Evolutionary conservation across 192 early-diverging fungal genomes (phyloP), one percentile per base, ranked within the genome.

Genomic region (Phycomyces blakesleeanus): DNA sequence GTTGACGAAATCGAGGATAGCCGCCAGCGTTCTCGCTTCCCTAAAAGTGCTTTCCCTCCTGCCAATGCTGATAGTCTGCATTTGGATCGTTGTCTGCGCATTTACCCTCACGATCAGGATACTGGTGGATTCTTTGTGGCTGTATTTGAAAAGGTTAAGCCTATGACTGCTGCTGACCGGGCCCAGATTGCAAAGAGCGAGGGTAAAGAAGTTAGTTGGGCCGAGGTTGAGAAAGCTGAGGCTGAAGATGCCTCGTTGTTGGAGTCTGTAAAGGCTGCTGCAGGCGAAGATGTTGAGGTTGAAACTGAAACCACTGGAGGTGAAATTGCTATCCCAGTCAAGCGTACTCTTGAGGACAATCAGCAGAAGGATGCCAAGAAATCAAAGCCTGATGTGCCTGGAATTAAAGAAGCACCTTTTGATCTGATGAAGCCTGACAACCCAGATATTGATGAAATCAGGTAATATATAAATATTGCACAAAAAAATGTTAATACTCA

Each of bases 111-210:
- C 56, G 66, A 87, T 59, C 97, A 99, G 79, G 88, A 99, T 78
- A 97, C 95, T 9, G 97, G 97, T 49, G 97, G 93, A 12, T 99
- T 99, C 80, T 99, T 99, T 83, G 89, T 99, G 20, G 94, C 95
- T 26, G 92, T 98, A 9, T 79, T 99, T 55, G 85, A 95, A 76
- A 99, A 99, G 81, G 85, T 89, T 8, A 81, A 72, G 1, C 86
- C 88, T 16, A 83, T 85, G 61, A 87, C 87, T 57, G 65, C 68
- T 9, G 61, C 80, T 14, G 85, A 89, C 57, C 67, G 69, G 39
- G 47, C 61, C 5, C 42, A 55, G 24, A 59, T 67, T 0, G 69
- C 77, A 18, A 61, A 57, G 10, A 41, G 15, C 9, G 59, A 72
- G 18, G 73, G 77, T 34, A 73, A 82, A 59, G 51, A 53, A 15